Percentiles rank a stretch among this genome's conserved stretches.
phyloP scores from a whole-genome alignment of 441 rosid species.

The Lepidium campestre region DNA sequence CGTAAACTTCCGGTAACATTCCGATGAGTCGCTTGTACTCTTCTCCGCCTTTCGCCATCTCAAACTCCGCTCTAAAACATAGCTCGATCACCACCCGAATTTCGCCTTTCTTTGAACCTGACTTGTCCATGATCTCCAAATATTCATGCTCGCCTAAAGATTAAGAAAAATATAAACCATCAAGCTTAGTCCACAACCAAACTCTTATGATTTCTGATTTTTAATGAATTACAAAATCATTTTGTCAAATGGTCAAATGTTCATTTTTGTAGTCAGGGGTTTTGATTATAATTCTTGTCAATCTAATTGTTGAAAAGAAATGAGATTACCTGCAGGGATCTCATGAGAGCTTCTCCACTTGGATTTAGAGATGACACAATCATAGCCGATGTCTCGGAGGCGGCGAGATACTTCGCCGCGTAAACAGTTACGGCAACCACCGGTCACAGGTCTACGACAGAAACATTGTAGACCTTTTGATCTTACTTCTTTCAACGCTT shows the following conservation, averaged over 20 bases:
- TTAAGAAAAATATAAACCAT: neutral
- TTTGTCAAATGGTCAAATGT: too few relatives aligned
- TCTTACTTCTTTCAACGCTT: constrained; percentile 38
- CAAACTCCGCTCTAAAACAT: constrained; percentile 70
- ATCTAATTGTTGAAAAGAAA: too few relatives aligned
- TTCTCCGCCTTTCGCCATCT: constrained; percentile 64
- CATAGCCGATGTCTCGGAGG: constrained; percentile 51
- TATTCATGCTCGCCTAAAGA: constrained; percentile 65
- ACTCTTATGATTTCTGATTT: too few relatives aligned
- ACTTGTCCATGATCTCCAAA: constrained; percentile 58
- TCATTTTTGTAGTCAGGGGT: too few relatives aligned
- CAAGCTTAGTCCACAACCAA: constrained; percentile 16
- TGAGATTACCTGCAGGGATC: constrained; percentile 82
- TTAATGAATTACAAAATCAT: too few relatives aligned
- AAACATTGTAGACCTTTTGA: constrained; percentile 34
- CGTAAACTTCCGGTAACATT: constrained; percentile 55
- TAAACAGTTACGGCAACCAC: constrained; percentile 56
- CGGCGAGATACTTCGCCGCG: constrained; percentile 41
- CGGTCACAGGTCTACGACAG: constrained; percentile 40
- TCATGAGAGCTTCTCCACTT: constrained; percentile 71
- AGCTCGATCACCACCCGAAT: constrained; percentile 64
- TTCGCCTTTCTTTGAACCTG: constrained; percentile 42
- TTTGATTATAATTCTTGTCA: too few relatives aligned
- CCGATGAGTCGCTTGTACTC: constrained; percentile 51
- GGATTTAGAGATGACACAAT: constrained; percentile 60